Evolutionary conservation across 148 eudicot species (phyloP).

Genomic region (Camellia granthamiana): DNA sequence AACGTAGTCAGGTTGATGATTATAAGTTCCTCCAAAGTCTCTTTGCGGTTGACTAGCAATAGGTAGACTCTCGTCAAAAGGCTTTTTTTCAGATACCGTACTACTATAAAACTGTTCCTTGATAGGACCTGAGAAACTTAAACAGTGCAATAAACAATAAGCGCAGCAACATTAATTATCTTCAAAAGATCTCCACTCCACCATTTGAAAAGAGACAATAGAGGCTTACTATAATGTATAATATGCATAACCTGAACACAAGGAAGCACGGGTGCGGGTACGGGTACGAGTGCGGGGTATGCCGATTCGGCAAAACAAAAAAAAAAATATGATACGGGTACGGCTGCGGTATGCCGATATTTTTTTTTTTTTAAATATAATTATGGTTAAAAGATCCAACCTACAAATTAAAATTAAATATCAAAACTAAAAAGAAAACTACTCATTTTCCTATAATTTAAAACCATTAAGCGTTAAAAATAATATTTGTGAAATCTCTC

Average conservation of each 20-base stretch:
- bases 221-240: background rate
- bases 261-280: too few species aligned
- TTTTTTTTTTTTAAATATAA: too few species aligned
- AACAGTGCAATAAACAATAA: constrained; percentile 44
- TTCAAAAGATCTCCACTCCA: background rate
- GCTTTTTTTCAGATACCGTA: constrained; percentile 37
- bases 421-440: too few species aligned
- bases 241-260: background rate
- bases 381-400: too few species aligned
- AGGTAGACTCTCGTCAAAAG: constrained; percentile 34
- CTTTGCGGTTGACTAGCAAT: constrained; percentile 31
- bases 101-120: constrained; percentile 42
- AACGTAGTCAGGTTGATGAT: constrained; percentile 37
- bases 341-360: too few species aligned
- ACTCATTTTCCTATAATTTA: too few species aligned
- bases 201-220: background rate
- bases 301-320: too few species aligned
- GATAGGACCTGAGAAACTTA: constrained; percentile 82
- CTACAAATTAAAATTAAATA: too few species aligned
- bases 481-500: too few species aligned
- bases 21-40: constrained; percentile 33
- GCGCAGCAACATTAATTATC: constrained; percentile 22
- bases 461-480: too few species aligned
- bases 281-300: too few species aligned
- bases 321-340: too few species aligned